These are phyloP conservation scores for Heterobasidion occidentale DNA, from an alignment of 1,284 basidiomycete genomes.

Conservation along the genomic window DNA sequence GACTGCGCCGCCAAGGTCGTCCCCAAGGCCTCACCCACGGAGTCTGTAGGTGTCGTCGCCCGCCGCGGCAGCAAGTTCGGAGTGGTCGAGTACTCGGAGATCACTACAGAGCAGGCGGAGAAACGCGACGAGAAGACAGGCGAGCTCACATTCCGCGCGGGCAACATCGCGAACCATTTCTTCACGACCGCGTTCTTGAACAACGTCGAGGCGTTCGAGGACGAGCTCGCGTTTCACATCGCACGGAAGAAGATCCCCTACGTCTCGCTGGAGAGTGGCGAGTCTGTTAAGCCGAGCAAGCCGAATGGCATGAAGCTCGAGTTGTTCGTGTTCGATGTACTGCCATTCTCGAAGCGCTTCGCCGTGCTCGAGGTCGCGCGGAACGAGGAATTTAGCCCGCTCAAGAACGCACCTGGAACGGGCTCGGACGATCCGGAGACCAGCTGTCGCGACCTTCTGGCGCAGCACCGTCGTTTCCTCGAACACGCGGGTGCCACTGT, in stretches of 20 bases:
- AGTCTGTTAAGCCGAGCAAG: conserved; percentile 68
- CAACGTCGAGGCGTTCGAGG: conserved; percentile 77
- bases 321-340: conserved; percentile 98
- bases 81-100: conserved; percentile 98
- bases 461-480: conserved; percentile 88
- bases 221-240: conserved; percentile 93
- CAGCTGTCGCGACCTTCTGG: conserved; percentile 81
- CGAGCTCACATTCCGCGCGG: conserved; percentile 87
- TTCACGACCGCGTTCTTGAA: conserved; percentile 89
- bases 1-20: conserved; percentile 97
- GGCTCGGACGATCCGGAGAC: conserved; percentile 93
- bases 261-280: conserved; percentile 62
- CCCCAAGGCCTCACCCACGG: conserved; percentile 79
- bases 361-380: conserved; percentile 87
- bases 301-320: conserved; percentile 99
- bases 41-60: conserved; percentile 95
- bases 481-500: conserved; percentile 73
- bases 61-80: conserved; percentile 74
- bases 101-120: conserved; percentile 82
- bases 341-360: conserved; percentile 84
- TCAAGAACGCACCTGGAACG: conserved; percentile 96
- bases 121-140: conserved; percentile 61
- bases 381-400: conserved; percentile 88
- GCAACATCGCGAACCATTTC: conserved; percentile 98
- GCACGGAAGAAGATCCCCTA: conserved; percentile 96